phyloP scores from a whole-genome alignment of 768 basidiomycete genomes.

The Grammothele lineata region DNA sequence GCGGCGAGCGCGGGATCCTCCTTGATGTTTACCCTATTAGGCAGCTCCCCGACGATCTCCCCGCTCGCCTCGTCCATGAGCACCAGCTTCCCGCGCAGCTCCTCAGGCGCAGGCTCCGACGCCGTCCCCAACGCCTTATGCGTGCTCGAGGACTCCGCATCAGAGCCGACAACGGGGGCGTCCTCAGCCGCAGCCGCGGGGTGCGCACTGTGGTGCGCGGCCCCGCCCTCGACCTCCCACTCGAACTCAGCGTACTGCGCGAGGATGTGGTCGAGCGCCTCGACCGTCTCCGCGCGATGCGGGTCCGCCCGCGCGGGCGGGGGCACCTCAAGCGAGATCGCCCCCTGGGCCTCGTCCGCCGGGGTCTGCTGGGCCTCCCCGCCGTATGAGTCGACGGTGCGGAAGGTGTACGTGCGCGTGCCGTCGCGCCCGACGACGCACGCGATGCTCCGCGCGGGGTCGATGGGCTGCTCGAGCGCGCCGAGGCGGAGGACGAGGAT shows the following conservation, averaged over 20 bases:
- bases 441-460: conserved; percentile 48
- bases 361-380: conserved; percentile 22
- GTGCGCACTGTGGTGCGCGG: neutral
- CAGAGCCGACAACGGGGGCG: too few relatives aligned
- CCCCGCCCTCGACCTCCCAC: conserved; percentile 11
- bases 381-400: conserved; percentile 25
- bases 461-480: conserved; percentile 52
- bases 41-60: conserved; percentile 67
- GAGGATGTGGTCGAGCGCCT: conserved; percentile 63
- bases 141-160: neutral
- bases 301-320: conserved; percentile 22
- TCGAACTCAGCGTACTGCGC: conserved; percentile 57
- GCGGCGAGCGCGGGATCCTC: conserved; percentile 52
- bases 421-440: conserved; percentile 32
- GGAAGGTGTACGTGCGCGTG: conserved; percentile 42
- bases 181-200: too few relatives aligned
- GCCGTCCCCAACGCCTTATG: neutral
- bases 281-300: conserved; percentile 48
- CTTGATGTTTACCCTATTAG: conserved; percentile 47
- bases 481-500: conserved; percentile 64
- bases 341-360: conserved; percentile 14
- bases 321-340: conserved; percentile 26
- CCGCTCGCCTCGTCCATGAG: conserved; percentile 71
- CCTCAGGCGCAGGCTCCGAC: conserved; percentile 2
- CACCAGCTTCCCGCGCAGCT: conserved; percentile 52